A percentile compares a stretch with the other conserved stretches of the same genome.
Evolutionary conservation across 352 stramenopile genomes (phyloP).

Genomic region (Globisporangium okanoganense): DNA sequence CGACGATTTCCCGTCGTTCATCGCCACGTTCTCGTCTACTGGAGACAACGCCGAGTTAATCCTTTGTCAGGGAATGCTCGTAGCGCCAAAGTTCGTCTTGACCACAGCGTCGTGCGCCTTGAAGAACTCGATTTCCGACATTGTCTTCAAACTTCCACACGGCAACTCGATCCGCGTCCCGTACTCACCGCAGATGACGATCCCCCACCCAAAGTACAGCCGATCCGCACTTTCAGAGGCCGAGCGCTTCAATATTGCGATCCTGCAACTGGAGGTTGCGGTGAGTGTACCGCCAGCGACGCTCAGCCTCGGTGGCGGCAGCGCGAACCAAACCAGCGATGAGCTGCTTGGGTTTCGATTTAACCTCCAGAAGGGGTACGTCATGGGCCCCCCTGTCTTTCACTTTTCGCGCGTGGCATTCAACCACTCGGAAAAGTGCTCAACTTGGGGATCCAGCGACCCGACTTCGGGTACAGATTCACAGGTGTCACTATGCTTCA

Average conservation of each 20-base stretch:
- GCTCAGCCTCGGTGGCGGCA: constrained; percentile 7
- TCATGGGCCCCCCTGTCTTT: not conserved
- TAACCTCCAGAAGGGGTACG: not conserved
- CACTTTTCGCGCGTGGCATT: constrained; percentile 3
- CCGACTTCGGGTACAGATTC: too few relatives aligned
- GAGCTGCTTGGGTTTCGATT: not conserved
- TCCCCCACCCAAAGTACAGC: constrained; percentile 9
- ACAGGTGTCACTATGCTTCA: not conserved
- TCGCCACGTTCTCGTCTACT: not conserved
- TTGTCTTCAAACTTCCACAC: constrained; percentile 1
- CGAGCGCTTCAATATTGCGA: constrained; percentile 8
- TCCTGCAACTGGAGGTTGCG: constrained; percentile 5
- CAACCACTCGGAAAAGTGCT: constrained; percentile 7
- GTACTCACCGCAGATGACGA: constrained; percentile 1
- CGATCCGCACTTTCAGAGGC: not conserved
- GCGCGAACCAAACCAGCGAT: not conserved
- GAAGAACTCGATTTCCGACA: not conserved
- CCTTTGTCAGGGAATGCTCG: constrained; percentile 27
- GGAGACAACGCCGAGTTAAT: not conserved
- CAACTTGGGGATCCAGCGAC: not conserved
- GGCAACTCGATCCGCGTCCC: constrained; percentile 7
- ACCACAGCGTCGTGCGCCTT: constrained; percentile 27
- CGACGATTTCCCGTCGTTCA: constrained; percentile 9
- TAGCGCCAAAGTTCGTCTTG: constrained; percentile 28
- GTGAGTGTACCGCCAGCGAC: not conserved